Percentiles rank a stretch among this genome's conserved stretches.
Evolutionary conservation across 345 rosid genomes (phyloP).

Genomic region (Psidium friedrichsthalianum): DNA sequence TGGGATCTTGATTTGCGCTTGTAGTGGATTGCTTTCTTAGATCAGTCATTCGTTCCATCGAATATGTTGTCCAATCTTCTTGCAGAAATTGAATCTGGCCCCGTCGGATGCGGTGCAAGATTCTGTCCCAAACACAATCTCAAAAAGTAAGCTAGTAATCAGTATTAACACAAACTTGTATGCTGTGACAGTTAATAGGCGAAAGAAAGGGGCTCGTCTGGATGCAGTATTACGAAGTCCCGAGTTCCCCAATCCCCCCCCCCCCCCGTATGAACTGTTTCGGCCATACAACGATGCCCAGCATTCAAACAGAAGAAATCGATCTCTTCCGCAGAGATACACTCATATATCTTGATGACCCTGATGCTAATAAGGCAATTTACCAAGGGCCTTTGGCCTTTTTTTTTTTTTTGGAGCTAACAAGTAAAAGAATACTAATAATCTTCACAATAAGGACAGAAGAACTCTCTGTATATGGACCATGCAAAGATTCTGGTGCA

Average conservation of each 20-base stretch:
- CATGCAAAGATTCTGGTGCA: constrained; percentile 12
- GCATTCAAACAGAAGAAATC: not conserved
- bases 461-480: not conserved
- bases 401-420: not conserved
- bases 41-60: not conserved
- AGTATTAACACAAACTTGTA: not conserved
- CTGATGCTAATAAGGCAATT: not conserved
- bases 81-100: not conserved
- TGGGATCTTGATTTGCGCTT: not conserved
- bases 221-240: not conserved
- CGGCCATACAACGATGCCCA: not conserved
- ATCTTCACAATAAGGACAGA: not conserved
- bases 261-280: not conserved
- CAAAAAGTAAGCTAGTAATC: not conserved
- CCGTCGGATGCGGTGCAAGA: not conserved
- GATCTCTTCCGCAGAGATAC: not conserved
- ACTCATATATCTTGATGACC: not conserved
- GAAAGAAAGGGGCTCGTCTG: not conserved
- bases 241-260: not conserved
- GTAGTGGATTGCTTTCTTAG: not conserved
- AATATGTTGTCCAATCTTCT: not conserved
- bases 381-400: not conserved
- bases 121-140: not conserved
- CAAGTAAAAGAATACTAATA: not conserved
- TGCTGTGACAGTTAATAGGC: not conserved